These are phyloP conservation scores for Pseudoperonospora humuli DNA, from an alignment of 352 stramenopile species.

Conservation along the genomic window DNA sequence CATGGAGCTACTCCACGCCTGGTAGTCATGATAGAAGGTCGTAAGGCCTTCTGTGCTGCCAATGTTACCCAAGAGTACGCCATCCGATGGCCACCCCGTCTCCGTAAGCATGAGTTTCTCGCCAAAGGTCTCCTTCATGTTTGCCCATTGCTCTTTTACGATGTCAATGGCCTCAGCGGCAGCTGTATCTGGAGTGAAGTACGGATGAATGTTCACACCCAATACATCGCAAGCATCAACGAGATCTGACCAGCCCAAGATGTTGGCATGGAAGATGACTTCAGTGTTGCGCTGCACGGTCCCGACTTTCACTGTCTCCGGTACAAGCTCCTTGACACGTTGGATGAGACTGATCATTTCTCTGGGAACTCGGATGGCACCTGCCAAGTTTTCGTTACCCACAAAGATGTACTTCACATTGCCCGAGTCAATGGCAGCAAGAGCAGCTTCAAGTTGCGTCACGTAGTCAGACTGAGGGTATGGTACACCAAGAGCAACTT, in stretches of 20 bases:
- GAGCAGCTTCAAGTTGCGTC: conserved; percentile 26
- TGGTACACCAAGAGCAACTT: conserved; percentile 35
- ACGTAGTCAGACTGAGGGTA: conserved; percentile 33
- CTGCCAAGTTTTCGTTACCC: conserved; percentile 54
- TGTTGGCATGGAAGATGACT: conserved; percentile 23
- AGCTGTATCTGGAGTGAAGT: conserved; percentile 5
- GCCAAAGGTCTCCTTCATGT: conserved; percentile 22
- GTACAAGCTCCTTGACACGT: conserved; percentile 33
- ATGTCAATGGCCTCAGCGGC: conserved; percentile 28
- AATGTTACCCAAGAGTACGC: conserved; percentile 17
- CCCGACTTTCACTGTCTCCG: conserved; percentile 42
- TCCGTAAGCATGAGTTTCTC: conserved; percentile 44
- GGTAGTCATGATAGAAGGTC: conserved; percentile 31
- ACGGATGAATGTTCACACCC: conserved; percentile 50
- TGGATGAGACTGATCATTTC: conserved; percentile 34
- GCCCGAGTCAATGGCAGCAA: conserved; percentile 27
- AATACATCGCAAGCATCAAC: conserved; percentile 26
- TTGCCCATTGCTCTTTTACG: conserved; percentile 30
- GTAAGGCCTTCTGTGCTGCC: conserved; percentile 15
- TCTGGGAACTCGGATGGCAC: conserved; percentile 12
- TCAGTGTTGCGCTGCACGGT: conserved; percentile 62
- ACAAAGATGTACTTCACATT: conserved; percentile 70
- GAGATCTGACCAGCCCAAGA: conserved; percentile 8
- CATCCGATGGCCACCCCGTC: conserved; percentile 39
- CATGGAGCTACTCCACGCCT: conserved; percentile 39